phyloP scores from a whole-genome alignment of 192 early-diverging fungal genomes.

The Coemansia sp. region DNA sequence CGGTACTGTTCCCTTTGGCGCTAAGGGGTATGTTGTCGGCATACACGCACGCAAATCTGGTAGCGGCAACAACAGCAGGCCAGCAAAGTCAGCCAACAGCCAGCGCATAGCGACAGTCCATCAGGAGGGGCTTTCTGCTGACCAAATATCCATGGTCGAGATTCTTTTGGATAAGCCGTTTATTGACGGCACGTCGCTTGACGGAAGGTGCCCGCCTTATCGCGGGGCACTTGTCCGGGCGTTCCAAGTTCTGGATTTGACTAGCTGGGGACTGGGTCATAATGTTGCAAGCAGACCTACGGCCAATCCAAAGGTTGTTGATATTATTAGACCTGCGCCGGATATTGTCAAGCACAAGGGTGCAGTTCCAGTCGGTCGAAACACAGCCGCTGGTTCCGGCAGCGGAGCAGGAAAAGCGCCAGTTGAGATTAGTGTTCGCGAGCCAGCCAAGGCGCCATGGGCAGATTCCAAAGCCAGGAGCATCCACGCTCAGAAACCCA shows the following conservation, averaged over 20 bases:
- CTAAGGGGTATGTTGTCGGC: conserved; percentile 82
- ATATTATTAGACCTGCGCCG: conserved; percentile 26
- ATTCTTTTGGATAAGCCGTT: conserved; percentile 86
- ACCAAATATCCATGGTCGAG: conserved; percentile 71
- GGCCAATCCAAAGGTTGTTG: conserved; percentile 25
- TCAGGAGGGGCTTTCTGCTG: conserved; percentile 47
- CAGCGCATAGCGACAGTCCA: conserved; percentile 67
- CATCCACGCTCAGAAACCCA: conserved; percentile 9
- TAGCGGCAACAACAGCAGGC: background rate
- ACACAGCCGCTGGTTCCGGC: conserved; percentile 15
- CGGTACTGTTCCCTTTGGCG: conserved; percentile 72
- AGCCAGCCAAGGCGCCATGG: conserved; percentile 45
- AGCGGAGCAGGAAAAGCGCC: background rate
- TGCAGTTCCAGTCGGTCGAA: conserved; percentile 4
- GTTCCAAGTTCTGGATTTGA: conserved; percentile 72
- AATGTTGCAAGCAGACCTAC: conserved; percentile 19
- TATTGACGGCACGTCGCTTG: conserved; percentile 76
- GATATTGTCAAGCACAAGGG: conserved; percentile 10
- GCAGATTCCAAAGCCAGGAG: conserved; percentile 1
- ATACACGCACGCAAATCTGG: conserved; percentile 48
- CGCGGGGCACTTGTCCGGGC: conserved; percentile 73
- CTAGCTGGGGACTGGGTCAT: conserved; percentile 47
- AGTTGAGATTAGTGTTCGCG: conserved; percentile 26
- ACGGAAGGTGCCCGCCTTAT: conserved; percentile 71
- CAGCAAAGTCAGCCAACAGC: conserved; percentile 31